A percentile compares a stretch with the other conserved stretches of the same genome.
Conservation (phyloP, 164 flowering plant genomes). For the Dillenia suffruticosa region DNA sequence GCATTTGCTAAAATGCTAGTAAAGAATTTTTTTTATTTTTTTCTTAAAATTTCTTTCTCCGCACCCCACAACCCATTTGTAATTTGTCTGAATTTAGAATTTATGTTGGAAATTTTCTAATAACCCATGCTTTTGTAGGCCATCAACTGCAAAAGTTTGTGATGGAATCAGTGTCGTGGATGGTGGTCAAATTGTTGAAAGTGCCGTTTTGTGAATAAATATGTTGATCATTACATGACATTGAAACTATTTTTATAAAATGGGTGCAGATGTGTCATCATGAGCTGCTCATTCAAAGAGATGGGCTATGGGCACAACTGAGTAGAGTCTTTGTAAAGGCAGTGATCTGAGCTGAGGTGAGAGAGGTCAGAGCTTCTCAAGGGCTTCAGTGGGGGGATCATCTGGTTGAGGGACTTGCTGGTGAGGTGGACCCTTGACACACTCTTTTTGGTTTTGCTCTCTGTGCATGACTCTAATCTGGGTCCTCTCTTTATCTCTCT, state of each 20-base stretch:
- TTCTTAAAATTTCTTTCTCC: no score
- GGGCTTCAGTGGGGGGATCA: conserved; percentile 10
- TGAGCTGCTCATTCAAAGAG: conserved; percentile 57
- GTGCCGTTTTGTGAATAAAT: no score
- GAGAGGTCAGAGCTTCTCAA: conserved; percentile 10
- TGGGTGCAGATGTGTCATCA: conserved; percentile 69
- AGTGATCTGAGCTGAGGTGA: conserved; percentile 13
- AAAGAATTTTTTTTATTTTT: no score
- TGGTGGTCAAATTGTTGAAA: conserved; percentile 77
- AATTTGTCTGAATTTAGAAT: no score
- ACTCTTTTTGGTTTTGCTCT: neutral
- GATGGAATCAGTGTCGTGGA: conserved; percentile 17
- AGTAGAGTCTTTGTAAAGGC: conserved; percentile 72
- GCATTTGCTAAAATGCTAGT: no score
- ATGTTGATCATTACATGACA: no score
- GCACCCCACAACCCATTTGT: no score
- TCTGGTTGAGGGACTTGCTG: conserved; percentile 18
- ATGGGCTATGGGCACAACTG: conserved; percentile 74
- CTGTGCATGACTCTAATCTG: neutral
- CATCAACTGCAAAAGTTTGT: conserved; percentile 24
- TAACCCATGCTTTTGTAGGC: conserved; percentile 37
- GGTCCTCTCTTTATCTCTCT: conserved; percentile 3
- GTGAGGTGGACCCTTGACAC: conserved; percentile 10
- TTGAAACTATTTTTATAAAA: neutral
- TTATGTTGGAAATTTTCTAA: neutral